These are phyloP conservation scores for Botrytis aclada DNA, from an alignment of 2,329 filamentous ascomycete genomes.

Conservation along the genomic window DNA sequence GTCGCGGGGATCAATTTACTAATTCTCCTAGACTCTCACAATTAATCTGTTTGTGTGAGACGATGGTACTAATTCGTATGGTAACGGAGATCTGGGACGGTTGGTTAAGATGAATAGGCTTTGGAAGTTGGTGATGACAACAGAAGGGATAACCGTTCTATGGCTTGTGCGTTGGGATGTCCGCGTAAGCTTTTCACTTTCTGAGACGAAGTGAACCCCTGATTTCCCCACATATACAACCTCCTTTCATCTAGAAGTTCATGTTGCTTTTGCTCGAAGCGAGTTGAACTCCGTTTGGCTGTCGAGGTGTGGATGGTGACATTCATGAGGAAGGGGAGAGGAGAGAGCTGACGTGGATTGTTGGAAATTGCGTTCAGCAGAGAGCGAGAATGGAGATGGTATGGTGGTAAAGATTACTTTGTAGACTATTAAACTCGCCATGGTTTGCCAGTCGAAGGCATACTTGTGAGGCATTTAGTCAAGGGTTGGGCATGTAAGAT, in stretches of 20 bases:
- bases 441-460: neutral
- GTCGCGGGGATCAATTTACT: neutral
- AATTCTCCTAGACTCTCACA: neutral
- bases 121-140: neutral
- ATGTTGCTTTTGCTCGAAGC: neutral
- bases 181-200: neutral
- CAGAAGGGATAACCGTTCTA: neutral
- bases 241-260: conserved; percentile 5
- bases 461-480: neutral
- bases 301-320: neutral
- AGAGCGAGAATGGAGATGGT: neutral
- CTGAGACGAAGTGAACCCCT: neutral
- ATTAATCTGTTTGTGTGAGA: neutral
- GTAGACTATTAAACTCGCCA: neutral
- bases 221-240: neutral
- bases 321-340: neutral
- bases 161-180: neutral
- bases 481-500: neutral
- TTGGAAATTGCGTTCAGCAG: neutral
- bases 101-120: neutral
- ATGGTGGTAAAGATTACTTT: neutral
- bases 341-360: neutral
- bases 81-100: neutral
- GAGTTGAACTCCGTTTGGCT: neutral
- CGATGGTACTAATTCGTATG: neutral